Percentiles rank a stretch among this genome's conserved stretches.
Conservation (phyloP, 495 filamentous ascomycete species). For the Trichoderma virens region DNA sequence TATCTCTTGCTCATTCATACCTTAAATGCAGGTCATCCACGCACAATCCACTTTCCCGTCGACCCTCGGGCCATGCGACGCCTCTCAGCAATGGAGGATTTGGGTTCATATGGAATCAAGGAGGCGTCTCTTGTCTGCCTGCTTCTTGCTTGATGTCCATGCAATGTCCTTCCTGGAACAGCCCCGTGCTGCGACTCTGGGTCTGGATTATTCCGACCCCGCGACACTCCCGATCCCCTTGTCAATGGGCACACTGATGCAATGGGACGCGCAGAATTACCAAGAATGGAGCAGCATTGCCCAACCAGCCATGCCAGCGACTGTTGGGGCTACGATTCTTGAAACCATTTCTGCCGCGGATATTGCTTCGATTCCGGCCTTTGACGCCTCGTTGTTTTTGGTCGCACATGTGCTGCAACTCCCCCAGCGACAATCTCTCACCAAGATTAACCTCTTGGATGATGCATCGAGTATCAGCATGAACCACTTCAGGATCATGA, state of each 20-base stretch:
- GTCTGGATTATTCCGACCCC: slow-evolving; percentile 18
- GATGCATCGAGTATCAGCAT: slow-evolving; percentile 15
- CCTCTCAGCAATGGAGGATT: slow-evolving; percentile 30
- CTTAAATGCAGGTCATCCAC: slow-evolving; percentile 7
- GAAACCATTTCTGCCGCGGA: slow-evolving; percentile 26
- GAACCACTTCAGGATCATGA: slow-evolving; percentile 26
- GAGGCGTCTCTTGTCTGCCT: slow-evolving; percentile 42
- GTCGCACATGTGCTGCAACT: slow-evolving; percentile 29
- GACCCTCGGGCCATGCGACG: slow-evolving; percentile 11
- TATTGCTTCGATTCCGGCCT: slow-evolving; percentile 17
- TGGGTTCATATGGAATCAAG: slow-evolving; percentile 42
- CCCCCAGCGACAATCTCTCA: slow-evolving; percentile 24
- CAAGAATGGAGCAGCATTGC: slow-evolving; percentile 7
- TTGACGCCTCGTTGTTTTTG: slow-evolving; percentile 32
- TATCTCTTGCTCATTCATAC: slow-evolving; percentile 17
- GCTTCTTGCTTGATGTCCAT: slow-evolving; percentile 45
- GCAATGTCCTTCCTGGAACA: slow-evolving; percentile 43
- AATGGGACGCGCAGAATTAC: slow-evolving; percentile 23
- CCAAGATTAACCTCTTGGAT: slow-evolving; percentile 23
- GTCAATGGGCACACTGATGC: slow-evolving; percentile 23
- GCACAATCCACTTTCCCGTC: slow-evolving; percentile 17
- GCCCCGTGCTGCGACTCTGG: slow-evolving; percentile 24
- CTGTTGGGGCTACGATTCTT: slow-evolving; percentile 12
- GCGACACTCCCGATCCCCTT: slow-evolving; percentile 30
- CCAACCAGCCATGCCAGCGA: not conserved